Evolutionary conservation across 2,329 filamentous ascomycete species (phyloP).

Genomic region (Fusarium continuum): DNA sequence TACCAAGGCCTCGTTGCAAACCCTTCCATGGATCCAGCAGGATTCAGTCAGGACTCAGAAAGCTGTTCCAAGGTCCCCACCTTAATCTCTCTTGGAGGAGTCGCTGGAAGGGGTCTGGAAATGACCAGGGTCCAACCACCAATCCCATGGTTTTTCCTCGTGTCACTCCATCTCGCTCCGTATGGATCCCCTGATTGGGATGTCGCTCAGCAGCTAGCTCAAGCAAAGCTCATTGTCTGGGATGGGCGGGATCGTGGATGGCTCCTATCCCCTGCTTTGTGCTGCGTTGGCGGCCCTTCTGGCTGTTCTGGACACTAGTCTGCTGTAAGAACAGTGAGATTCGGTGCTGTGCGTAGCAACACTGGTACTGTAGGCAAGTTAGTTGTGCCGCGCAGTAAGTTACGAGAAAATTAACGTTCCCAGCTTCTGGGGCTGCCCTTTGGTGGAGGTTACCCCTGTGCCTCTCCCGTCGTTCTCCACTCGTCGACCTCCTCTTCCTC

Average conservation of each 20-base stretch:
- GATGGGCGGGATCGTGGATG: conserved; percentile 26
- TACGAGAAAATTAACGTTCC: conserved; percentile 9
- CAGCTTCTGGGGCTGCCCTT: conserved; percentile 18
- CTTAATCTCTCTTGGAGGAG: conserved; percentile 37
- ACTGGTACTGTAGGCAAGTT: too few species aligned
- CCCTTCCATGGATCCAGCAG: conserved; percentile 23
- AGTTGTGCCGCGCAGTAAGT: neutral
- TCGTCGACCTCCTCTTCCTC: conserved; percentile 34
- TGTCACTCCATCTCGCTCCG: conserved; percentile 33
- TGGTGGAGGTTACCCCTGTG: conserved; percentile 31
- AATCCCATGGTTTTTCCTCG: conserved; percentile 29
- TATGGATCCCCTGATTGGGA: conserved; percentile 29
- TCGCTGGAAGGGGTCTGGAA: conserved; percentile 31
- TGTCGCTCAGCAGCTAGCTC: conserved; percentile 24
- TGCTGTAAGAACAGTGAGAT: conserved; percentile 6
- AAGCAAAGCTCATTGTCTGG: conserved; percentile 31
- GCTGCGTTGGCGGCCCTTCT: conserved; percentile 17
- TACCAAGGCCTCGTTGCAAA: conserved; percentile 25
- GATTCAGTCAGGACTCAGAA: conserved; percentile 26
- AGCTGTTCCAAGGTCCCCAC: conserved; percentile 26
- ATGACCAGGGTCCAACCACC: conserved; percentile 22
- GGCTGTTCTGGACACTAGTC: neutral
- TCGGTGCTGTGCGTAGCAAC: conserved; percentile 11
- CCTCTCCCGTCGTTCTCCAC: conserved; percentile 36
- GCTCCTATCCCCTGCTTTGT: conserved; percentile 1